These are phyloP conservation scores for Dicorynia guianensis DNA, from an alignment of 306 rosid genomes.

Conservation along the genomic window DNA sequence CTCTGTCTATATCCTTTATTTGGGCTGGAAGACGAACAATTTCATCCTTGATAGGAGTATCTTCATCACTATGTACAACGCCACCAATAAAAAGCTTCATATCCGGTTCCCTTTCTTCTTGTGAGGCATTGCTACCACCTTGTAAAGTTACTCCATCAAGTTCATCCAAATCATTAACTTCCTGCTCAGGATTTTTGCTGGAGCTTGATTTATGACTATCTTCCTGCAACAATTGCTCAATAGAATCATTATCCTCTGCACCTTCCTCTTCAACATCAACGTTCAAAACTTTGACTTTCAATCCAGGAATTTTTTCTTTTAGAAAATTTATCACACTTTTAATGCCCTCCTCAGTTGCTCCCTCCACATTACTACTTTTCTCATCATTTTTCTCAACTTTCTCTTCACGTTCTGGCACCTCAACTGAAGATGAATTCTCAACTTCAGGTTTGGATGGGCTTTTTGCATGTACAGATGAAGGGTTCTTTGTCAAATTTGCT, in stretches of 20 bases:
- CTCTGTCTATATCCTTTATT: conserved; percentile 76
- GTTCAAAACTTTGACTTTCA: conserved; percentile 88
- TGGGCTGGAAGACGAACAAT: conserved; percentile 84
- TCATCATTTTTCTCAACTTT: conserved; percentile 72
- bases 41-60: conserved; percentile 75
- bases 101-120: conserved; percentile 81
- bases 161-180: conserved; percentile 65
- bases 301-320: conserved; percentile 94
- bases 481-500: not conserved
- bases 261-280: conserved; percentile 69
- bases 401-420: conserved; percentile 60
- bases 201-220: conserved; percentile 59
- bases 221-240: conserved; percentile 67
- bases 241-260: not conserved
- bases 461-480: conserved; percentile 52
- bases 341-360: conserved; percentile 89
- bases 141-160: conserved; percentile 76
- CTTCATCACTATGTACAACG: conserved; percentile 84
- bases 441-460: conserved; percentile 65
- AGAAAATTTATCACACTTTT: conserved; percentile 89
- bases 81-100: conserved; percentile 91
- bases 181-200: conserved; percentile 69
- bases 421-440: conserved; percentile 65
- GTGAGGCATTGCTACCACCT: conserved; percentile 61
- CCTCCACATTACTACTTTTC: conserved; percentile 71